phyloP scores from a whole-genome alignment of 176 grass and related monocot species.

The Zoysia pacifica region DNA sequence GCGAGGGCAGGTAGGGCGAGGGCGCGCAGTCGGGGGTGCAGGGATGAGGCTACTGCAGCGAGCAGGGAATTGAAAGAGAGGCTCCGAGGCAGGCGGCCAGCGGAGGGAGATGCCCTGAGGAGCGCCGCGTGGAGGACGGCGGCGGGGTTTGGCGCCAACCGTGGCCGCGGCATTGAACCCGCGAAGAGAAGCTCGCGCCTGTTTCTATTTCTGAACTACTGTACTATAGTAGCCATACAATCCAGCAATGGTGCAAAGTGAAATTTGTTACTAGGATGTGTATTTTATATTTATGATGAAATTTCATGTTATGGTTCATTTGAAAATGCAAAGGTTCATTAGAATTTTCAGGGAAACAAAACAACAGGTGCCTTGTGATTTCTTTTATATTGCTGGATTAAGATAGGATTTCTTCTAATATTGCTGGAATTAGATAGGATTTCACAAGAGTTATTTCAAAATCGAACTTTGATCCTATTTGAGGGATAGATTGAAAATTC shows the following conservation, averaged over 20 bases:
- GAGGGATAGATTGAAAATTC: background rate
- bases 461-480: background rate
- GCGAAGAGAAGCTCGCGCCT: background rate
- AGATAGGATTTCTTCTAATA: no score
- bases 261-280: no score
- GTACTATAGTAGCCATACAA: no score
- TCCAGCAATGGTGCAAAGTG: no score
- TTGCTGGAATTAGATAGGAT: no score
- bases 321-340: no score
- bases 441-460: no score
- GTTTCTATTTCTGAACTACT: background rate
- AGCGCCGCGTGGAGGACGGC: slow-evolving; percentile 54
- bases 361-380: no score
- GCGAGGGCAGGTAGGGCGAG: slow-evolving; percentile 45
- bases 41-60: slow-evolving; percentile 41
- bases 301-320: no score
- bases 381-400: no score
- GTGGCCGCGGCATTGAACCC: slow-evolving; percentile 24
- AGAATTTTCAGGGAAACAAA: no score
- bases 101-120: slow-evolving; percentile 28
- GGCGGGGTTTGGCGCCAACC: slow-evolving; percentile 39
- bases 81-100: slow-evolving; percentile 19
- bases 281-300: no score
- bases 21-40: slow-evolving; percentile 40
- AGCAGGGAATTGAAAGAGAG: slow-evolving; percentile 53